These are phyloP conservation scores for Alternaria postmessia DNA, from an alignment of 2,329 filamentous ascomycete species.

Conservation along the genomic window DNA sequence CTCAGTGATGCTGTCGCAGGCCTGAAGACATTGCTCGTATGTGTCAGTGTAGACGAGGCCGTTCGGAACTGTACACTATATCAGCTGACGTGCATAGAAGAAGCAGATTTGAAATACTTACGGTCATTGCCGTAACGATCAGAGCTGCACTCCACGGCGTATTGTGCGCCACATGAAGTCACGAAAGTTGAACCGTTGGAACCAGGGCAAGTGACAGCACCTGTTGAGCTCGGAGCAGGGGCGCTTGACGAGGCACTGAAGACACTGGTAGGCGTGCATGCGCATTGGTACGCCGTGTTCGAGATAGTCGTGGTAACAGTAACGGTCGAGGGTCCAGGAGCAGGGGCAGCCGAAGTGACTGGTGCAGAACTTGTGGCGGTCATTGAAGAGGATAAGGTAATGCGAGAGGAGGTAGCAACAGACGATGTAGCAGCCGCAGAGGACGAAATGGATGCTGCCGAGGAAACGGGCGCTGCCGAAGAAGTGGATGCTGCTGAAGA, in stretches of 20 bases:
- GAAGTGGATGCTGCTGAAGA: neutral
- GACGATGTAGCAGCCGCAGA: neutral
- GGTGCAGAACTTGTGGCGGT: neutral
- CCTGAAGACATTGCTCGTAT: conserved; percentile 27
- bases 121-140: conserved; percentile 37
- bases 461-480: neutral
- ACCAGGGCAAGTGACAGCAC: conserved; percentile 22
- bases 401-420: neutral
- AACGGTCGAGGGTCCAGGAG: conserved; percentile 12
- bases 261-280: conserved; percentile 17
- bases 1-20: conserved; percentile 28
- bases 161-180: conserved; percentile 27
- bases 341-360: neutral
- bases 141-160: conserved; percentile 31
- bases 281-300: conserved; percentile 17
- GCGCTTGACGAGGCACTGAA: neutral
- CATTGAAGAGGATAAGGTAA: neutral
- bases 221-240: neutral
- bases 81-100: conserved; percentile 1
- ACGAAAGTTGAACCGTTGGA: conserved; percentile 23
- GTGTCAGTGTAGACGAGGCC: conserved; percentile 14
- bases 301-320: conserved; percentile 21
- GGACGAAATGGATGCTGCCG: no score
- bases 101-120: conserved; percentile 5
- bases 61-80: conserved; percentile 12